Evolutionary conservation across 148 eudicot species (phyloP).

Genomic region (Salicornia ramosissima): DNA sequence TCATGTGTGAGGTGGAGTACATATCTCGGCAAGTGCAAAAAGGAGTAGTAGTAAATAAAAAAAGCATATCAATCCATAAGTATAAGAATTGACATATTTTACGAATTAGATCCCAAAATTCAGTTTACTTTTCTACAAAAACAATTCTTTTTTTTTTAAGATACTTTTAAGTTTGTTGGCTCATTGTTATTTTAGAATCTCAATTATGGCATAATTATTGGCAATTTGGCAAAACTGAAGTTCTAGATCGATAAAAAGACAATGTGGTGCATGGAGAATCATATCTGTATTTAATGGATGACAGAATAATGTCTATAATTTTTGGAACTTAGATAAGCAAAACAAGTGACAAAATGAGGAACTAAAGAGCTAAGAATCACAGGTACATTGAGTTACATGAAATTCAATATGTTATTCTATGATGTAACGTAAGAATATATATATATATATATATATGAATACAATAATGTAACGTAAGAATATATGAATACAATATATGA

Average conservation of each 20-base stretch:
- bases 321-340: conserved; percentile 2
- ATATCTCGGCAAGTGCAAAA: no score
- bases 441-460: no score
- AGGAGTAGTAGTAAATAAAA: no score
- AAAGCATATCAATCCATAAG: no score
- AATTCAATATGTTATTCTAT: not conserved
- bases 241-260: not conserved
- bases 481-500: no score
- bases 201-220: not conserved
- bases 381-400: not conserved
- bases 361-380: not conserved
- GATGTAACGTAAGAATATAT: not conserved
- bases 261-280: conserved; percentile 1
- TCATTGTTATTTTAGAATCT: conserved; percentile 1
- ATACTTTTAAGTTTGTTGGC: not conserved
- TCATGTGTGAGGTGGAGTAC: no score
- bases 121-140: not conserved
- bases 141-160: not conserved
- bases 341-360: not conserved
- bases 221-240: not conserved
- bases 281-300: conserved; percentile 11
- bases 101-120: conserved; percentile 1
- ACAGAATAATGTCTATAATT: not conserved
- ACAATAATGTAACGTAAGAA: no score
- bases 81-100: not conserved